Base-by-base conservation (phyloP, 2,329 filamentous ascomycete genomes). In the Sporothrix sp. region DNA sequence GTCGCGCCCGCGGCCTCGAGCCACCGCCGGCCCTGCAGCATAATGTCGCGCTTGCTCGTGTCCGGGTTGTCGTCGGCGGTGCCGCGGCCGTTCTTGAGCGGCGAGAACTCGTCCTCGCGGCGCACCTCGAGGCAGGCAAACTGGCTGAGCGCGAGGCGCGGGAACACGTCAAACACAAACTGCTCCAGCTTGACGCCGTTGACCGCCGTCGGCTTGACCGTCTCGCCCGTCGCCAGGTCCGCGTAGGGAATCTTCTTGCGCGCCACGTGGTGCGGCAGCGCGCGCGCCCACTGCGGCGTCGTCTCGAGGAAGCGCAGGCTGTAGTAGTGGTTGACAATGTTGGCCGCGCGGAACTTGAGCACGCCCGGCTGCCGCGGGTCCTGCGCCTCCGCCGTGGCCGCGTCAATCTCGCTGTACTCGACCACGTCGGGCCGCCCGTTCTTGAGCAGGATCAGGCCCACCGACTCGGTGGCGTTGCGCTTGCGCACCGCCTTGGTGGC, bases 321-420 rank as follows among this genome's bases (percentile, higher is more conserved):
- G 74, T 98, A 98, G 79, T 97, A 98, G 77, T 98, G 93, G 76
- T 98, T 98, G 71, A 98, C 93, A 61, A 98, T 98, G 74, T 98
- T 98, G 63, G 91, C 93, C 52, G 93, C 91, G 56, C 93, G 85
- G 82, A 95, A 97, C 70, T 91, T 94, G 65, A 98, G 82, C 49
- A 96, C 75, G 52, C 80, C 82, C 3, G 80, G 74, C 62, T 95
- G 82, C 68, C 86, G 86, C 50, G 84, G 70, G 64, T 98, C 93
- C 64, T 84, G 80, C 58, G 90, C 91, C 69, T 94, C 87, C 52
- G 91, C 86, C n/a, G 87, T 93, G 56, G 81, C 84, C 58, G 79
- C 71, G 73, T 94, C 86, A 60, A 98, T 97, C 73, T 98, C 93
- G 6, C 89, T 95, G 76, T 98, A 98, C 72, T 98, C 93, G 49